These are phyloP conservation scores for Aspergillus ustus DNA, from an alignment of 2,329 filamentous ascomycete genomes.

Conservation along the genomic window DNA sequence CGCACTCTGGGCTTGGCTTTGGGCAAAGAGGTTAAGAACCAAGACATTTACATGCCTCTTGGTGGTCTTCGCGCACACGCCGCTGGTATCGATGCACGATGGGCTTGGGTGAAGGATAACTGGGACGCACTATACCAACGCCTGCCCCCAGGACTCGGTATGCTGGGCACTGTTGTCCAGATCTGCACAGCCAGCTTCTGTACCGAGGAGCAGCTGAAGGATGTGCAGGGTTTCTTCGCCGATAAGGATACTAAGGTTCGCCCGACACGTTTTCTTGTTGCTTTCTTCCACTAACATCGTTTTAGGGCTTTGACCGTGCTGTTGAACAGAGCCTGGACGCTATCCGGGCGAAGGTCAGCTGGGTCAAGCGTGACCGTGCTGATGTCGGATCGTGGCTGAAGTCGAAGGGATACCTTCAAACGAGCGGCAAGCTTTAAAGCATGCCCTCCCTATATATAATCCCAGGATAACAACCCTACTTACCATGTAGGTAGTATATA, in stretches of 20 bases:
- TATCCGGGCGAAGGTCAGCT: constrained; percentile 81
- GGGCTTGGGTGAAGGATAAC: constrained; percentile 81
- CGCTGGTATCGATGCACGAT: constrained; percentile 79
- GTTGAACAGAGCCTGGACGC: constrained; percentile 88
- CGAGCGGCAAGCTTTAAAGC: constrained; percentile 38
- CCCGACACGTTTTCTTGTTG: neutral
- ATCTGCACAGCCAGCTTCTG: constrained; percentile 84
- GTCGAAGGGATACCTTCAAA: constrained; percentile 63
- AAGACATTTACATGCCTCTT: constrained; percentile 91
- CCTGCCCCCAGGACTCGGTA: constrained; percentile 82
- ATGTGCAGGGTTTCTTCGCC: constrained; percentile 80
- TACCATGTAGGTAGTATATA: neutral
- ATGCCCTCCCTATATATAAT: neutral
- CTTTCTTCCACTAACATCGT: constrained; percentile 20
- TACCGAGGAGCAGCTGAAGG: constrained; percentile 72
- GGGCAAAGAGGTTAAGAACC: constrained; percentile 83
- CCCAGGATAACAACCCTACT: too few species aligned
- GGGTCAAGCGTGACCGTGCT: constrained; percentile 74
- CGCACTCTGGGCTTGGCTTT: constrained; percentile 76
- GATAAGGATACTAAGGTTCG: constrained; percentile 75
- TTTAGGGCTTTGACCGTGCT: constrained; percentile 76
- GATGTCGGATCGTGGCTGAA: constrained; percentile 78
- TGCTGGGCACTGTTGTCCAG: constrained; percentile 82
- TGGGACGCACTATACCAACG: constrained; percentile 84
- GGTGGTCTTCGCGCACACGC: constrained; percentile 76